A percentile compares a stretch with the other conserved stretches of the same genome.
These are phyloP conservation scores for Rubia tinctorum DNA, from an alignment of 305 asterid species.

Conservation along the genomic window DNA sequence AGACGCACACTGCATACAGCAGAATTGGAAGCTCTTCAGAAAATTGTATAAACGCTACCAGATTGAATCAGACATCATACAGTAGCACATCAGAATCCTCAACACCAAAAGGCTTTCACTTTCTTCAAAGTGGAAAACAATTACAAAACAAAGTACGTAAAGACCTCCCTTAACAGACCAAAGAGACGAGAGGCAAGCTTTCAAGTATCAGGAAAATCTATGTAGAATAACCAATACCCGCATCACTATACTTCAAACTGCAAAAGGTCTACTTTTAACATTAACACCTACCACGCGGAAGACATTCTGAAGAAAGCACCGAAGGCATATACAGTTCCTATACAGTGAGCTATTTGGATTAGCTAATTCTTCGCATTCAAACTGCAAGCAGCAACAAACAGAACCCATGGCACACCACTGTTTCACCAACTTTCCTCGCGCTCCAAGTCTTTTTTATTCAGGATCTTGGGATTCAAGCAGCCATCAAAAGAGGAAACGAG, in stretches of 20 bases:
- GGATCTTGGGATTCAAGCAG: slow-evolving; percentile 23
- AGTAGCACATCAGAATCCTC: neutral
- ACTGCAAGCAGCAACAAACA: slow-evolving; percentile 81
- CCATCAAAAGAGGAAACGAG: slow-evolving; percentile 24
- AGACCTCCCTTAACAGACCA: neutral
- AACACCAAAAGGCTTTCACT: neutral
- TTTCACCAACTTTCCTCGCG: slow-evolving; percentile 18
- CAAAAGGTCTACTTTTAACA: slow-evolving; percentile 8
- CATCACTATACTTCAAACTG: neutral
- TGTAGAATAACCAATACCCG: neutral
- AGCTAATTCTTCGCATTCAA: slow-evolving; percentile 66
- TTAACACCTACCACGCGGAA: slow-evolving; percentile 54
- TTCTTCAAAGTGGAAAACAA: neutral
- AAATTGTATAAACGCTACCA: neutral
- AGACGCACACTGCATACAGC: slow-evolving; percentile 56
- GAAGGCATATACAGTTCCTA: slow-evolving; percentile 67
- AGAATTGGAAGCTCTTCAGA: slow-evolving; percentile 18
- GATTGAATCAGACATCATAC: neutral
- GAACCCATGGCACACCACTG: slow-evolving; percentile 60
- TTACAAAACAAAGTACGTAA: neutral
- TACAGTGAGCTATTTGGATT: slow-evolving; percentile 61
- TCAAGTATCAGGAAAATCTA: neutral
- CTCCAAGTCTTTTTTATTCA: slow-evolving; percentile 18
- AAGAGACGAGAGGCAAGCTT: neutral
- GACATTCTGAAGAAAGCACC: slow-evolving; percentile 58